These are phyloP conservation scores for Bjerkandera adusta DNA, from an alignment of 1,284 basidiomycete genomes.

Conservation along the genomic window DNA sequence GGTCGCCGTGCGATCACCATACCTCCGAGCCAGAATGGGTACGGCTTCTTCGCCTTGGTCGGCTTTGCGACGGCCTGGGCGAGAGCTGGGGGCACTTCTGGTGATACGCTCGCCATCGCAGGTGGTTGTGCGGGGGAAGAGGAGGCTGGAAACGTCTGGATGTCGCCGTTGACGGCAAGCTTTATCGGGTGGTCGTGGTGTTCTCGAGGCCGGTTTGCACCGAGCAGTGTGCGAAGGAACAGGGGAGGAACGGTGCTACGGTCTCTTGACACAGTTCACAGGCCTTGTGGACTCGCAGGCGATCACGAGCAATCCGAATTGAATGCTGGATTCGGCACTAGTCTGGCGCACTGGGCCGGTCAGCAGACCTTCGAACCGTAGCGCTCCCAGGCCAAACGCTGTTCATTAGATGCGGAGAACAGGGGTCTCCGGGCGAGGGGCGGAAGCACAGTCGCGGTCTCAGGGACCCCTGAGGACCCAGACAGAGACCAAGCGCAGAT, in stretches of 20 bases:
- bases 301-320: too few relatives aligned
- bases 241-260: constrained; percentile 3
- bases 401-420: too few relatives aligned
- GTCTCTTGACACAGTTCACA: too few relatives aligned
- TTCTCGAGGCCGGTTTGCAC: constrained; percentile 7
- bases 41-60: constrained; percentile 73
- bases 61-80: constrained; percentile 12
- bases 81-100: constrained; percentile 3
- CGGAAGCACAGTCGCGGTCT: too few relatives aligned
- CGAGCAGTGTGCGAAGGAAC: constrained; percentile 7
- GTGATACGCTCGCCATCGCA: constrained; percentile 3
- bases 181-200: not conserved
- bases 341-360: too few relatives aligned
- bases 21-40: constrained; percentile 85
- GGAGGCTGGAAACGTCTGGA: not conserved
- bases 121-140: not conserved
- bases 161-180: not conserved
- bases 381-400: too few relatives aligned
- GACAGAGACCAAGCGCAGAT: too few relatives aligned
- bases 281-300: not conserved
- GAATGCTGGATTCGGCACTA: too few relatives aligned
- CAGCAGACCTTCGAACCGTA: too few relatives aligned
- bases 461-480: too few relatives aligned
- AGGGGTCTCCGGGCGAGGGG: too few relatives aligned
- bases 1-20: constrained; percentile 7